Evolutionary conservation across 176 grass and related monocot species (phyloP).

Genomic region (Saccharum spontaneum): DNA sequence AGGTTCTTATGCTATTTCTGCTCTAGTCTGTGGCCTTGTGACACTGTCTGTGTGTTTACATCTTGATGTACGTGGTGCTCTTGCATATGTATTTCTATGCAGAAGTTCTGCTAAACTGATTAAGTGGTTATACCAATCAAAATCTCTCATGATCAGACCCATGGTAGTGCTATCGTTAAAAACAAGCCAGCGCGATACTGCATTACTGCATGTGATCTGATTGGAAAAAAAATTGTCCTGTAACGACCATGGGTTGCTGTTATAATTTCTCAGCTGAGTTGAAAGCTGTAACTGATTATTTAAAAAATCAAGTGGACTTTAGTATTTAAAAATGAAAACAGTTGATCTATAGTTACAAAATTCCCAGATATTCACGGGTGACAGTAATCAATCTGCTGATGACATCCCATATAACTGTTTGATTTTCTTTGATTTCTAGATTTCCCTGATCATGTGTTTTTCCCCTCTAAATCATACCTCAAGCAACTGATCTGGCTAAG

Average conservation of each 20-base stretch:
- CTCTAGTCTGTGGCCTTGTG: slow-evolving; percentile 1
- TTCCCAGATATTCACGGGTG: not conserved
- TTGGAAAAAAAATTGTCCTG: not conserved
- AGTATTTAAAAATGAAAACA: not conserved
- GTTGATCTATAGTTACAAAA: slow-evolving; percentile 7
- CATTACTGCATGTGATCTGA: not conserved
- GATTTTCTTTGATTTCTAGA: not conserved
- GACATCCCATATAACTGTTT: not conserved
- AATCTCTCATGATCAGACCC: not conserved
- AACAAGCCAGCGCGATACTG: not conserved
- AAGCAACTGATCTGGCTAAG: not conserved
- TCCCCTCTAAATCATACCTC: not conserved
- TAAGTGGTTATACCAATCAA: not conserved
- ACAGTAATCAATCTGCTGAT: not conserved
- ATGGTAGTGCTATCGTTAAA: not conserved
- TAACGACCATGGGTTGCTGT: not conserved
- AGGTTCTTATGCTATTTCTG: slow-evolving; percentile 34
- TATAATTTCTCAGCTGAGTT: not conserved
- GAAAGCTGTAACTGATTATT: not conserved
- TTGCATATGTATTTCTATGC: not conserved
- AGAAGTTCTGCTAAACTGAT: not conserved
- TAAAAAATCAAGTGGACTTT: not conserved
- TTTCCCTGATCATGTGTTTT: not conserved
- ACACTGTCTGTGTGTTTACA: not conserved
- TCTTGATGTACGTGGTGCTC: not conserved